Evolutionary conservation across 1,284 basidiomycete genomes (phyloP).

Genomic region (Apiotrichum mycotoxinovorans): DNA sequence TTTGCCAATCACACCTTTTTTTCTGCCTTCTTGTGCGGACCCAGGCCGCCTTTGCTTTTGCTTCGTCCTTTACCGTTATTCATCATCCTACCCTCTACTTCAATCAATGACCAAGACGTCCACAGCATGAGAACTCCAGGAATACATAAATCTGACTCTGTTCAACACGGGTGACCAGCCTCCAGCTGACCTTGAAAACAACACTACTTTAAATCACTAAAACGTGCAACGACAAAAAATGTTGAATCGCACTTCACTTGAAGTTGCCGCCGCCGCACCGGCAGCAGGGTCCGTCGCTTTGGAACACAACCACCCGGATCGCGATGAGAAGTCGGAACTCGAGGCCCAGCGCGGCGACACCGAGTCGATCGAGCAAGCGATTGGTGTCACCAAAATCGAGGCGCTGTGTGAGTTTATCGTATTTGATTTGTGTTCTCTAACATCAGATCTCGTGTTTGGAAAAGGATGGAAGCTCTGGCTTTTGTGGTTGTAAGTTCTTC

Average conservation of each 20-base stretch:
- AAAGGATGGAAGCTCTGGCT: conserved; percentile 25
- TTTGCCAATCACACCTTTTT: too few relatives aligned
- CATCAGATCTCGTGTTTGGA: conserved; percentile 34
- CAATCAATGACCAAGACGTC: too few relatives aligned
- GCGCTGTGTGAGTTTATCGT: conserved; percentile 27
- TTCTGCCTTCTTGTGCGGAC: too few relatives aligned
- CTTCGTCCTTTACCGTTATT: too few relatives aligned
- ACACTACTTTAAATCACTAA: not conserved
- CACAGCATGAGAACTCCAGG: too few relatives aligned
- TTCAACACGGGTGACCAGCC: not conserved
- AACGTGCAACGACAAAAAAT: not conserved
- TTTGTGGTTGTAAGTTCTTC: conserved; percentile 22
- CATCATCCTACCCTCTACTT: too few relatives aligned
- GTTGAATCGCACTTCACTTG: not conserved
- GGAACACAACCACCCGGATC: not conserved
- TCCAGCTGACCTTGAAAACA: not conserved
- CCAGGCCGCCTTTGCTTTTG: too few relatives aligned
- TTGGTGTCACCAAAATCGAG: conserved; percentile 43
- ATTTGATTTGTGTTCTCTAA: not conserved
- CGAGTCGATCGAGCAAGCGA: conserved; percentile 21
- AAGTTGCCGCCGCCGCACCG: not conserved
- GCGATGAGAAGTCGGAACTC: not conserved
- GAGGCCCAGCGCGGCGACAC: not conserved
- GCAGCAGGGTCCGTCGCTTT: not conserved
- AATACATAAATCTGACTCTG: not conserved